A percentile compares a stretch with the other conserved stretches of the same genome.
Evolutionary conservation across 1,284 basidiomycete genomes (phyloP).

Genomic region (Psilocybe mexicana): DNA sequence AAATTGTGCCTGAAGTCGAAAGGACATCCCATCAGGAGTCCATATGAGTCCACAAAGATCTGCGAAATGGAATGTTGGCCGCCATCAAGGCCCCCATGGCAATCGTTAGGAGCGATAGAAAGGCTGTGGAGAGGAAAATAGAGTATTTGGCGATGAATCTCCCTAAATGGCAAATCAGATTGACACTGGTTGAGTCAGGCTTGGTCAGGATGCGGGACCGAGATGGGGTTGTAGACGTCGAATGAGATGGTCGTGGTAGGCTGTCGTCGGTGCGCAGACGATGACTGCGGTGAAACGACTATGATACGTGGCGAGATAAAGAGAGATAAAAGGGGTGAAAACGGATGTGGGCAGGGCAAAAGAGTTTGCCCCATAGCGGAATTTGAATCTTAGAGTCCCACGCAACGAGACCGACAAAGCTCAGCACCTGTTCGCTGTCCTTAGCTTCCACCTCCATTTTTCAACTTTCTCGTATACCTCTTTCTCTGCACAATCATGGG

Average conservation of each 20-base stretch:
- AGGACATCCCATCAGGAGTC: neutral
- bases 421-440: constrained; percentile 21
- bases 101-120: neutral
- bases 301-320: constrained; percentile 20
- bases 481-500: constrained; percentile 64
- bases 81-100: neutral
- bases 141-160: constrained; percentile 3
- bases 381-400: constrained; percentile 43
- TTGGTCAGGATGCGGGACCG: neutral
- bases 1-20: neutral
- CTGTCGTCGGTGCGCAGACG: constrained; percentile 7
- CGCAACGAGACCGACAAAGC: constrained; percentile 31
- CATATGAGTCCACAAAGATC: neutral
- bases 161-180: neutral
- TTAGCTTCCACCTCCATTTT: constrained; percentile 33
- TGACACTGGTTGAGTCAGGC: neutral
- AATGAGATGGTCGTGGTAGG: neutral
- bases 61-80: neutral
- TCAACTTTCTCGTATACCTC: constrained; percentile 33
- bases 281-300: constrained; percentile 15
- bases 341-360: neutral
- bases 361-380: constrained; percentile 32
- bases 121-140: neutral
- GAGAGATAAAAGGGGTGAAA: constrained; percentile 10
- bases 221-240: neutral